phyloP scores from a whole-genome alignment of 345 rosid genomes.

The Rhizophora apiculata region DNA sequence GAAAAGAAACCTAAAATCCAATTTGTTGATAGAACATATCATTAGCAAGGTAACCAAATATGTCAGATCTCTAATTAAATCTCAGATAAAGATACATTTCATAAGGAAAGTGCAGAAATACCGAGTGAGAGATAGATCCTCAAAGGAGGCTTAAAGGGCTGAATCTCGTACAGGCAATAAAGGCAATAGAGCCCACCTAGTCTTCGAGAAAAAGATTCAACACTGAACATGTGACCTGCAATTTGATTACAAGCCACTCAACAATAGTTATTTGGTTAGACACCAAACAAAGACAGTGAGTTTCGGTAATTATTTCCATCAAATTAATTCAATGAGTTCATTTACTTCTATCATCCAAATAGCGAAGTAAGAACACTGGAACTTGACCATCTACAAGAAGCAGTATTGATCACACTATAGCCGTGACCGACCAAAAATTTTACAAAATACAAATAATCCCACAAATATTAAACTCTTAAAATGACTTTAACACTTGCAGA shows the following conservation, averaged over 20 bases:
- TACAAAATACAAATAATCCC: too few relatives aligned
- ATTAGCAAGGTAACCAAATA: too few relatives aligned
- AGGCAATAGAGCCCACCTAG: slow-evolving; percentile 93
- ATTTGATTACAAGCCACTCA: slow-evolving; percentile 7
- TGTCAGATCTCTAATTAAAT: not conserved
- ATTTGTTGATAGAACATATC: too few relatives aligned
- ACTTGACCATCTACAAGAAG: too few relatives aligned
- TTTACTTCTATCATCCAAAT: too few relatives aligned
- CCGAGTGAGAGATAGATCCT: slow-evolving; percentile 66
- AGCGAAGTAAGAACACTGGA: too few relatives aligned
- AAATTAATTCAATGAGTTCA: too few relatives aligned
- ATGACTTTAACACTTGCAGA: too few relatives aligned
- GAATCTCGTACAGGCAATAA: slow-evolving; percentile 78
- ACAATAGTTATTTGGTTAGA: not conserved
- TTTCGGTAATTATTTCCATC: not conserved
- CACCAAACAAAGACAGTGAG: not conserved
- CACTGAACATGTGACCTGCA: slow-evolving; percentile 65
- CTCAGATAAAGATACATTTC: not conserved
- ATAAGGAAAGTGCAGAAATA: slow-evolving; percentile 25
- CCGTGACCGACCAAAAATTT: too few relatives aligned
- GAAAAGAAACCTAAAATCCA: too few relatives aligned
- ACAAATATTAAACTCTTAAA: too few relatives aligned
- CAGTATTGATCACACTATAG: too few relatives aligned
- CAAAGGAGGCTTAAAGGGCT: slow-evolving; percentile 80
- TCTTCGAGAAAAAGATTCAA: slow-evolving; percentile 52